Evolutionary conservation across 2,329 filamentous ascomycete species (phyloP), one percentile per base, ranked within the genome.

Genomic region (Trichoderma koningii): DNA sequence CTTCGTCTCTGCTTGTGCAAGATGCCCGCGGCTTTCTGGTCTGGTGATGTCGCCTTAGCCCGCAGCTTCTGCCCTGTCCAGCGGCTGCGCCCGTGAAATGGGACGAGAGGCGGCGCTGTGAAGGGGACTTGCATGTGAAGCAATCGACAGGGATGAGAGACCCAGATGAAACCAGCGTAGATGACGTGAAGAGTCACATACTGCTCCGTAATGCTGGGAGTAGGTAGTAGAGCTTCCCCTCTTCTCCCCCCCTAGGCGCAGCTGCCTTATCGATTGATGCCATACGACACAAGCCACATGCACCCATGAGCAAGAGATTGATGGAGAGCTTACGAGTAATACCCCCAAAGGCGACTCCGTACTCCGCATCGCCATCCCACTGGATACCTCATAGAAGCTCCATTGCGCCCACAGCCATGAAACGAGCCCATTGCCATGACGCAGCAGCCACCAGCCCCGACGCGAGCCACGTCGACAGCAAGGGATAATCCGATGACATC

Each of bases 401-500:
- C 14, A 23, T 19, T 34, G 28, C 45, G 47, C 47, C 34, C 19
- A 57, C 53, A 28, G 53, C 30, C 51, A 10, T 45, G 42, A 50
- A 50, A 23, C 23, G 34, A 19, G 14, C 5, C 44, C n/a, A 5
- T 30, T n/a, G 48, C 38, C 45, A 28, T 52, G 47, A 52, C n/a
- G 34, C 41, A 55, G 50, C 60, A 55, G 50, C 60, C 60, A 63
- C 44, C 30, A 42, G 21, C 21, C 21, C 21, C 21, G 21, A 44
- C 60, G 60, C 60, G 30, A 45, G 59, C 61, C 61, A 63, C 61
- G 61, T 63, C 52, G 44, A 55, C 28, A 28, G 45, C 45, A 59
- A 59, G 55, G 55, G 57, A 42, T 1, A 7, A n/a, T 48, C 5
- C 19, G 45, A 30, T 51, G 23, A 26, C 15, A 21, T 30, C 28